Evolutionary conservation across 2,329 filamentous ascomycete species (phyloP), one percentile per base, ranked within the genome.

Genomic region (Nemania bipapillata): DNA sequence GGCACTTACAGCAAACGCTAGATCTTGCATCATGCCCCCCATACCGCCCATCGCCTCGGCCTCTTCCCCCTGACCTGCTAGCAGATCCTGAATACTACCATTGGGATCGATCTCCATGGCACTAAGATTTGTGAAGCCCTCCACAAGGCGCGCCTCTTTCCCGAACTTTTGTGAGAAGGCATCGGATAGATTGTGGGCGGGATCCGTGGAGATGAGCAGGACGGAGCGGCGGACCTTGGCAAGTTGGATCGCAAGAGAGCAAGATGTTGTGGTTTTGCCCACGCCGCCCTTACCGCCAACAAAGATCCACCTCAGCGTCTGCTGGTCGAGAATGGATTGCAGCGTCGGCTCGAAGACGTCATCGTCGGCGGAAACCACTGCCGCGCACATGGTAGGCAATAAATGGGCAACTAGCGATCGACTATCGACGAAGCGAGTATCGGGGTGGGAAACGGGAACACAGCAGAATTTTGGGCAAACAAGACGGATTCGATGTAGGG

Each of bases 51-150:
- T 76, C 20, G 83, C 80, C 28, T 72, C 73, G 28, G 86, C 88
- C 57, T 92, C 92, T 20, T 93, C 93, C 50, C 88, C 90, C 78
- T 90, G 86, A 1, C 91, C 91, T 9, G 92, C 92, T 71, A 99
- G 84, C 65, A 99, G 84, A 80, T 99, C 96, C 83, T 97, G 96
- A 81, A 99, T 97, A 78, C 93, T 97, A 55, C 95, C 96, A 79
- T 97, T 98, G 61, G 96, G 96, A 78, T 99, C 96, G 76, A 99
- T 98, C 83, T 99, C 96, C 96, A 99, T 99, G 71, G 96, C 96
- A 79, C 93, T 96, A 74, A 99, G 85, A 81, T 97, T 97, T 37
- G 91, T 89, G 78, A 97, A 97, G 74, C 96, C 96, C 75, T 97
- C 91, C 73, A 99, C 87, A 45, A 97, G 89, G 71, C 94, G 90